These are phyloP conservation scores for Solanum corneliomulleri DNA, from an alignment of 257 asterid species.

Conservation along the genomic window DNA sequence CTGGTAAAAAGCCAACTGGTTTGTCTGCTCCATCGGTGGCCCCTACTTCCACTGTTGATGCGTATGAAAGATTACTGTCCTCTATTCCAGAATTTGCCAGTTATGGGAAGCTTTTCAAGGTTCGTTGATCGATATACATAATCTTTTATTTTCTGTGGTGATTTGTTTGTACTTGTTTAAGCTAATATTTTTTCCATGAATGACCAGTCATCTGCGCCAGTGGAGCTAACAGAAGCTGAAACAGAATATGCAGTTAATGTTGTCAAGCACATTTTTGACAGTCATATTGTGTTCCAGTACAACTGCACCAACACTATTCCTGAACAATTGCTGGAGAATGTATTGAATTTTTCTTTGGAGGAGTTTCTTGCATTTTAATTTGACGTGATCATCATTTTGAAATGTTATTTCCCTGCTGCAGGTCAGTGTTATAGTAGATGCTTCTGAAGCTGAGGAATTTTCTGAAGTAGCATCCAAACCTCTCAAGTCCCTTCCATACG, in stretches of 20 bases:
- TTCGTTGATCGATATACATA: slow-evolving; percentile 6
- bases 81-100: slow-evolving; percentile 76
- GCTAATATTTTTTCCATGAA: neutral
- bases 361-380: neutral
- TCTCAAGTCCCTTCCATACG: slow-evolving; percentile 74
- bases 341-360: slow-evolving; percentile 9
- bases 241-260: slow-evolving; percentile 96
- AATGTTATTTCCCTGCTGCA: slow-evolving; percentile 15
- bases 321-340: slow-evolving; percentile 90
- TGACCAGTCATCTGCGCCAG: slow-evolving; percentile 86
- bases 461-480: slow-evolving; percentile 81
- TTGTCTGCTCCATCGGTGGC: slow-evolving; percentile 76
- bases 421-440: slow-evolving; percentile 92
- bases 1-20: slow-evolving; percentile 83
- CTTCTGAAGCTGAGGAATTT: slow-evolving; percentile 95
- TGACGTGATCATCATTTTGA: neutral
- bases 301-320: slow-evolving; percentile 95
- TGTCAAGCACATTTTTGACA: slow-evolving; percentile 89
- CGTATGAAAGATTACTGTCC: slow-evolving; percentile 68
- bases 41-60: slow-evolving; percentile 64
- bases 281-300: slow-evolving; percentile 91
- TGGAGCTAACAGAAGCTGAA: slow-evolving; percentile 99
- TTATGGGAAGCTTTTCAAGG: slow-evolving; percentile 97
- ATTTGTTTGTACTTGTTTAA: slow-evolving; percentile 7
- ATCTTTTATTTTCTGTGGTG: neutral